These are phyloP conservation scores for Solanum appendiculatum DNA, from an alignment of 257 asterid genomes.

Conservation along the genomic window DNA sequence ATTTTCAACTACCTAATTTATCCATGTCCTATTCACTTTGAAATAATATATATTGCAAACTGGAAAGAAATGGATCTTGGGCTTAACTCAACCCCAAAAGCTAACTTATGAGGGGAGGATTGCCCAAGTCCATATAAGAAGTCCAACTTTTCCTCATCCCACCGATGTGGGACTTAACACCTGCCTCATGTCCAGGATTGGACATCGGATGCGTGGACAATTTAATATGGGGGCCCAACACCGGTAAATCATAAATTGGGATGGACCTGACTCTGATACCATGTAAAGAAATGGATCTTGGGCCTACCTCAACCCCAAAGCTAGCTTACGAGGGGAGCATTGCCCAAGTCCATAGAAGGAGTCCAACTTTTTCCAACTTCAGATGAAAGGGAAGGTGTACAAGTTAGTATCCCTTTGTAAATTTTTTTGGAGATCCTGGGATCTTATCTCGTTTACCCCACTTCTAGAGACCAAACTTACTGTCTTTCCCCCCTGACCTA, in stretches of 20 bases:
- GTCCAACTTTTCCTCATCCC: not conserved
- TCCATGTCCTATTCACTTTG: not conserved
- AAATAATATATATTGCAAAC: not conserved
- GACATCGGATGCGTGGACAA: not conserved
- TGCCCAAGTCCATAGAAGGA: not conserved
- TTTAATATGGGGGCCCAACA: not conserved
- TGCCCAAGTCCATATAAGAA: not conserved
- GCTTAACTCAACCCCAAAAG: not conserved
- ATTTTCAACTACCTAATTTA: not conserved
- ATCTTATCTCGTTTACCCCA: not conserved
- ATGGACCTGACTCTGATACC: not conserved
- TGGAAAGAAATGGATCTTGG: not conserved
- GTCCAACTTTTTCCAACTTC: not conserved
- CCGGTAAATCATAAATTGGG: not conserved
- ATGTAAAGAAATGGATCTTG: not conserved
- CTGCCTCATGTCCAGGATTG: not conserved
- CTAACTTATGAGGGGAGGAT: not conserved
- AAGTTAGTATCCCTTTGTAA: not conserved
- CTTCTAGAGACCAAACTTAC: not conserved
- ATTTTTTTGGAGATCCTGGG: not conserved
- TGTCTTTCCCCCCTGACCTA: not conserved
- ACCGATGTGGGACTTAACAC: not conserved
- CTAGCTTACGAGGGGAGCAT: not conserved
- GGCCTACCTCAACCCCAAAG: not conserved
- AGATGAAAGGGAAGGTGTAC: not conserved